These are phyloP conservation scores for Beauveria asiatica DNA, from an alignment of 2,329 filamentous ascomycete species.

Conservation along the genomic window DNA sequence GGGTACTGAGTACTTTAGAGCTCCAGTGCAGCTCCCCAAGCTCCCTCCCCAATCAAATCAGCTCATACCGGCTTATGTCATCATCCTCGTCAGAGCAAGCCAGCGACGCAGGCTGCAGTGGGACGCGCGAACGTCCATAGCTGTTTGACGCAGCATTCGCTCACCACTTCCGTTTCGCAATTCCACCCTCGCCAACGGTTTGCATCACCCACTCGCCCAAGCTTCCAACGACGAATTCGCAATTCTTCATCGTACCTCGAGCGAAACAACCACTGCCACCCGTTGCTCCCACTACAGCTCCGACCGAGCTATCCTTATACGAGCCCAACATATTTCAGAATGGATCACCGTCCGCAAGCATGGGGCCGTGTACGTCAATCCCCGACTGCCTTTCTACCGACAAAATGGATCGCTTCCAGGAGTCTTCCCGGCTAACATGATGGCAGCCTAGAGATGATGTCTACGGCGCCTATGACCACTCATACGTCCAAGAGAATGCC, in stretches of 20 bases:
- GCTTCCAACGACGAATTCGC: background rate
- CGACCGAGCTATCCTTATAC: background rate
- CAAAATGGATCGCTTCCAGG: too few relatives aligned
- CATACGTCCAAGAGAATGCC: conserved; percentile 63
- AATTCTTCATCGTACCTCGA: background rate
- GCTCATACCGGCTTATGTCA: conserved; percentile 3
- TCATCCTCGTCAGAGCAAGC: conserved; percentile 13
- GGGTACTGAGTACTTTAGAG: background rate
- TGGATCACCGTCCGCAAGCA: conserved; percentile 66
- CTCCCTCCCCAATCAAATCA: conserved; percentile 21
- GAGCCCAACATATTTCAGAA: conserved; percentile 24
- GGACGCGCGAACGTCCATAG: conserved; percentile 24
- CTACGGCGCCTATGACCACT: conserved; percentile 86
- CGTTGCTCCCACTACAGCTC: background rate
- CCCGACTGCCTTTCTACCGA: background rate
- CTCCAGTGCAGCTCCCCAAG: background rate
- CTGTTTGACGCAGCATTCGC: conserved; percentile 13
- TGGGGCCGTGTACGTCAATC: conserved; percentile 58
- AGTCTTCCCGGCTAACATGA: conserved; percentile 11
- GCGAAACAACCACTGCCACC: background rate
- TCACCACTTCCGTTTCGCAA: conserved; percentile 1
- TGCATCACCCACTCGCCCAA: background rate
- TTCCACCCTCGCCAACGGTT: background rate
- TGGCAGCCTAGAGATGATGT: conserved; percentile 88
- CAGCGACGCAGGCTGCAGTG: conserved; percentile 25